phyloP scores from a whole-genome alignment of 768 basidiomycete genomes.

The Paxillus rubicundulus region DNA sequence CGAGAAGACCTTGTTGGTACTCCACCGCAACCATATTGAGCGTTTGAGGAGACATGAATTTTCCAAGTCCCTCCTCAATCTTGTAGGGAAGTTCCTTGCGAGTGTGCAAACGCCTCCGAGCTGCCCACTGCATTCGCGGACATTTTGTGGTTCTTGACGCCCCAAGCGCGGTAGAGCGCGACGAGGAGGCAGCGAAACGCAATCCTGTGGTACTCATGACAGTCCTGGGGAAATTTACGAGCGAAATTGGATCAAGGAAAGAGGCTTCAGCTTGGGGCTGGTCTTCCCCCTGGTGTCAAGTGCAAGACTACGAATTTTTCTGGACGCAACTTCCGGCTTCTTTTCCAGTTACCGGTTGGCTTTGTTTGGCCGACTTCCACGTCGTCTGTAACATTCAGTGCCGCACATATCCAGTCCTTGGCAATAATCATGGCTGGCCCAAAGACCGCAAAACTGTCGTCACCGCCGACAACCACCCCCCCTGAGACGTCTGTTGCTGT shows the following conservation, averaged over 20 bases:
- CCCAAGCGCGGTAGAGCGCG: constrained; percentile 14
- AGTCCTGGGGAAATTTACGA: not conserved
- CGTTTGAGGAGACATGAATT: constrained; percentile 74
- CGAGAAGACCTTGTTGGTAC: constrained; percentile 82
- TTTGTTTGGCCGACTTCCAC: constrained; percentile 20
- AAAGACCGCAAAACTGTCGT: constrained; percentile 29
- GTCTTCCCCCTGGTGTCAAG: not conserved
- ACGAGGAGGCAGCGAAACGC: constrained; percentile 21
- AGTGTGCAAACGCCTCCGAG: constrained; percentile 45
- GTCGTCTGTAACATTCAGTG: constrained; percentile 13
- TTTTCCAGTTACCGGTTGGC: constrained; percentile 12
- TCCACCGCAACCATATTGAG: constrained; percentile 73
- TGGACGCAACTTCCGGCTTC: constrained; percentile 9
- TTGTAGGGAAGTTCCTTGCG: constrained; percentile 60
- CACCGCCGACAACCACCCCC: constrained; percentile 11
- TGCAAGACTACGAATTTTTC: constrained; percentile 11
- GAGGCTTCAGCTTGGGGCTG: not conserved
- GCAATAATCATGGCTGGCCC: constrained; percentile 36
- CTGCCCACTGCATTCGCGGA: constrained; percentile 15
- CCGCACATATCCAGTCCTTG: constrained; percentile 5
- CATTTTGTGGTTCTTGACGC: constrained; percentile 13
- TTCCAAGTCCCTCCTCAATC: constrained; percentile 68
- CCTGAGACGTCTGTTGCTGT: constrained; percentile 35
- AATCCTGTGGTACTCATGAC: constrained; percentile 23
- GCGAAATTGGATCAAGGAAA: not conserved